Base-by-base conservation (phyloP, 2,329 filamentous ascomycete genomes). In the Aureobasidium sp. region DNA sequence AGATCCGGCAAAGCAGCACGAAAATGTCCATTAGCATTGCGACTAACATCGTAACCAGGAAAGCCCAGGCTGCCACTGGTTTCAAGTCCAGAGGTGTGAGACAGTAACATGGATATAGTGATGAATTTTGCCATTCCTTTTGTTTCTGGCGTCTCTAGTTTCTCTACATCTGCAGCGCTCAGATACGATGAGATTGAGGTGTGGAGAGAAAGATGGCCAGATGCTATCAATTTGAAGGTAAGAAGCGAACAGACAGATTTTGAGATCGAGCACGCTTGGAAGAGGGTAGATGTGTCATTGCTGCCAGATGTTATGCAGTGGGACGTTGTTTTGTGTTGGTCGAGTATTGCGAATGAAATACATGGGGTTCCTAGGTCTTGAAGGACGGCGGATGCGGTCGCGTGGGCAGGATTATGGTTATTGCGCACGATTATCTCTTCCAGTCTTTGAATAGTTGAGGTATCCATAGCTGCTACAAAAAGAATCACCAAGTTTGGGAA, bases 221-320 rank as follows among this genome's bases (percentile, higher is more conserved):
- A 53, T 26, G 69, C 67, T 8, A 70, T 63, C 8, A 71, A 64
- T 61, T 66, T 69, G 5, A 66, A 67, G 1, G 65, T 63, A 5
- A 67, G 63, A 12, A 69, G 39, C 0, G 64, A 66, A 15, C 67
- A 66, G 37, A 70, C 67, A 13, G 67, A 64, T 59, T 71, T 71
- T 15, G 66, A 69, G 17, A 71, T 70, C 34, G 67, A 69, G 64
- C 67, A 67, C 6, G 67, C 66, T 63, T 71, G 67, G 43, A 68
- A 71, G 6, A 70, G 41, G 12, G 68, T 70, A 15, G 67, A 63
- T 12, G 52, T 57, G 36, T 69, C 63, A 24, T 70, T 66, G 29
- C 37, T 34, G 17, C 41, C 56, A 15, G 59, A 26, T 9, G 47
- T 27, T 15, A 53, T 39, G 36, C 32, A 37, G 36, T 53, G 50